phyloP scores from a whole-genome alignment of 2,329 filamentous ascomycete species.

The Trichoderma semiorbis region DNA sequence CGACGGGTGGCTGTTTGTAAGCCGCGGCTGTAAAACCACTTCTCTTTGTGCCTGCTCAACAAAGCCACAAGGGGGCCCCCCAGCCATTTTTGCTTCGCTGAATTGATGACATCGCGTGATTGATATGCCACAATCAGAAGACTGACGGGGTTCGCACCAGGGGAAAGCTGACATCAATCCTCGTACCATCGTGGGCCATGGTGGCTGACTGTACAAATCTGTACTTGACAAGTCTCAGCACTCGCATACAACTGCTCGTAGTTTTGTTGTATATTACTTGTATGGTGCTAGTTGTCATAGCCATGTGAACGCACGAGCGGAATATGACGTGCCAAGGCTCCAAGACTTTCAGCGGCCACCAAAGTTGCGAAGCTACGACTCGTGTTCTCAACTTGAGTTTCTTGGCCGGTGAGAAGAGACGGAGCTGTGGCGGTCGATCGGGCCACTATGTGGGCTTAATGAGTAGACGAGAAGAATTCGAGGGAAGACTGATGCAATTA shows the following conservation, averaged over 20 bases:
- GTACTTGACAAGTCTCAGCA: not conserved
- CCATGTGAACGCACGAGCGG: not conserved
- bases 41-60: not conserved
- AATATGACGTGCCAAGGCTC: not conserved
- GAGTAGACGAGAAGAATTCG: not conserved
- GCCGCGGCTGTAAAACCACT: not conserved
- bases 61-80: not conserved
- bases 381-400: not conserved
- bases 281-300: not conserved
- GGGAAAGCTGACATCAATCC: constrained; percentile 3
- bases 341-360: not conserved
- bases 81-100: not conserved
- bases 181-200: not conserved
- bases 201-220: not conserved
- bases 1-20: constrained; percentile 4
- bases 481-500: not conserved
- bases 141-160: constrained; percentile 1
- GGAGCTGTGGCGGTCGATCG: not conserved
- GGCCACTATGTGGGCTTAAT: not conserved
- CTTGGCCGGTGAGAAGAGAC: not conserved
- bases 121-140: not conserved
- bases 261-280: not conserved
- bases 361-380: not conserved
- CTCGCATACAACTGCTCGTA: not conserved
- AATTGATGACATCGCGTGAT: not conserved